Evolutionary conservation across 345 rosid species (phyloP).

Genomic region (Triadica sebifera): DNA sequence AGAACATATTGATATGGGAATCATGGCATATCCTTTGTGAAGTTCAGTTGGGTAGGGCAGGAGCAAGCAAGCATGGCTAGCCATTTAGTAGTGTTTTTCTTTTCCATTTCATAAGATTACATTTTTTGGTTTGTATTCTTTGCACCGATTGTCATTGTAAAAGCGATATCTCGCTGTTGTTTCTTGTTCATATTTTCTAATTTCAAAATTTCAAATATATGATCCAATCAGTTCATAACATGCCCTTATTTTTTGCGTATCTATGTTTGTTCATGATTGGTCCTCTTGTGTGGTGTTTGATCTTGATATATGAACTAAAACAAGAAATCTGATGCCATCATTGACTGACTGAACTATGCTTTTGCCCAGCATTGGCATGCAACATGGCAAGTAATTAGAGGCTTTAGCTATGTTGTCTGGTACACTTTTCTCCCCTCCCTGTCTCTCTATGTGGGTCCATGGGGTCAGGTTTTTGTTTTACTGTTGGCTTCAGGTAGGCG

Average conservation of each 20-base stretch:
- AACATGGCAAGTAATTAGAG: not conserved
- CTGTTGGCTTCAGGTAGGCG: constrained; percentile 60
- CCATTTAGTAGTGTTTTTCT: not conserved
- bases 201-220: too few species aligned
- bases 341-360: not conserved
- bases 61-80: not conserved
- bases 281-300: not conserved
- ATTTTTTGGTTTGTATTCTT: not conserved
- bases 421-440: not conserved
- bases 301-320: not conserved
- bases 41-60: not conserved
- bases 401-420: not conserved
- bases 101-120: not conserved
- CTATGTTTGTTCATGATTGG: not conserved
- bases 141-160: not conserved
- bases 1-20: not conserved
- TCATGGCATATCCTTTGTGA: not conserved
- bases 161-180: not conserved
- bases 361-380: not conserved
- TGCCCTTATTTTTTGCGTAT: not conserved
- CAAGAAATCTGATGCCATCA: not conserved
- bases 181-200: not conserved
- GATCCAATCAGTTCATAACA: not conserved
- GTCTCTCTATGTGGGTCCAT: not conserved
- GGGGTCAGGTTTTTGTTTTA: constrained; percentile 7